A percentile compares a stretch with the other conserved stretches of the same genome.
Conservation (phyloP, 441 rosid genomes). For the Macaranga tanarius region DNA sequence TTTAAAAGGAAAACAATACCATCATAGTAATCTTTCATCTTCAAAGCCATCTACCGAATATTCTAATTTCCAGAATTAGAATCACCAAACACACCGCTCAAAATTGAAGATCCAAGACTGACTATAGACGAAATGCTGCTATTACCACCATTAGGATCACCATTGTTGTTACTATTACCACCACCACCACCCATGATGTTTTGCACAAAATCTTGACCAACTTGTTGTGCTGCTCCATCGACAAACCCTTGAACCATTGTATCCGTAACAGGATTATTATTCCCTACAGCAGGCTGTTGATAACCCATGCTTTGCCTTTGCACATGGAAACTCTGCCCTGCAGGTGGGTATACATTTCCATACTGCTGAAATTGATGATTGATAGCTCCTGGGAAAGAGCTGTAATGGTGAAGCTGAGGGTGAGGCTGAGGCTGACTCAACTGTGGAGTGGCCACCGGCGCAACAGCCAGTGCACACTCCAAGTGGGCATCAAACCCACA, state of each 20-base stretch:
- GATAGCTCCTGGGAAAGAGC: conserved; percentile 25
- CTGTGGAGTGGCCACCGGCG: neutral
- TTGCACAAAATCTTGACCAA: conserved; percentile 32
- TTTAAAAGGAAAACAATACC: no score
- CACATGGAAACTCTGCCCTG: neutral
- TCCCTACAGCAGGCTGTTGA: neutral
- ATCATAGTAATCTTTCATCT: no score
- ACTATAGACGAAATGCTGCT: neutral
- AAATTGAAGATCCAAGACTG: conserved; percentile 13
- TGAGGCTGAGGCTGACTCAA: neutral
- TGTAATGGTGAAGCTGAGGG: conserved; percentile 27
- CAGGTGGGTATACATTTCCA: neutral
- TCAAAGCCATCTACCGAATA: no score
- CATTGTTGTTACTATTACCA: neutral
- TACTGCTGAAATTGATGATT: conserved; percentile 18
- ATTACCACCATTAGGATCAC: neutral
- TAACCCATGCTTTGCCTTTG: conserved; percentile 22
- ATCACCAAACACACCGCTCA: neutral
- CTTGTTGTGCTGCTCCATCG: conserved; percentile 24
- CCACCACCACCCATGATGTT: conserved; percentile 17
- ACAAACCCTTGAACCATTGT: conserved; percentile 23
- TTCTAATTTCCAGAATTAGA: neutral
- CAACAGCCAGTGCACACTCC: conserved; percentile 34
- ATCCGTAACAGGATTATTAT: conserved; percentile 13
- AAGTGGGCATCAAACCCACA: conserved; percentile 64